Conservation (phyloP, 2,329 filamentous ascomycete genomes). For the Aspergillus sojae region DNA sequence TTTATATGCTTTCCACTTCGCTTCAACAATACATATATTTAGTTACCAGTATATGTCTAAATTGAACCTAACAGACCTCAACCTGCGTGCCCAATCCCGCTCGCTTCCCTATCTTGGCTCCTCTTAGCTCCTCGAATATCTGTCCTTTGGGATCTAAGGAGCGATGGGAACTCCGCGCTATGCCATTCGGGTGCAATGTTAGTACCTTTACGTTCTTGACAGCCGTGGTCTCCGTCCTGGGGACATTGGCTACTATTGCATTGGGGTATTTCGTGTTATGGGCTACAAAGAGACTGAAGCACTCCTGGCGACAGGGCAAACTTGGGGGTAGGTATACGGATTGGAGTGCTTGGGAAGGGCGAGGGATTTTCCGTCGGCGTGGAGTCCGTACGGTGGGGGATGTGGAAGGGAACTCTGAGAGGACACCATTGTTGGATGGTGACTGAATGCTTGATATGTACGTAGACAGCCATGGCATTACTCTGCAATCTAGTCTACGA, state of each 20-base stretch:
- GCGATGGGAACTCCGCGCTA: slow-evolving; percentile 45
- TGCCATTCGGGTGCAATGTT: slow-evolving; percentile 43
- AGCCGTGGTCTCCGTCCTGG: slow-evolving; percentile 33
- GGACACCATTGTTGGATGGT: slow-evolving; percentile 29
- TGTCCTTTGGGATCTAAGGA: slow-evolving; percentile 45
- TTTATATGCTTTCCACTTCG: not conserved
- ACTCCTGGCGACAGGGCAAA: slow-evolving; percentile 17
- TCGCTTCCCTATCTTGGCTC: slow-evolving; percentile 41
- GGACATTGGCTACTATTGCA: slow-evolving; percentile 29
- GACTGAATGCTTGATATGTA: not conserved
- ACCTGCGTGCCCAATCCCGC: slow-evolving; percentile 43
- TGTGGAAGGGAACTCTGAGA: slow-evolving; percentile 22
- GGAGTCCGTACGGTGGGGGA: slow-evolving; percentile 11
- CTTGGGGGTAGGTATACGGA: not conserved
- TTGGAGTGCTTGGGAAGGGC: not conserved
- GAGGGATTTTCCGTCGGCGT: not conserved
- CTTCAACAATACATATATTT: not conserved
- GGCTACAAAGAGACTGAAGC: slow-evolving; percentile 15
- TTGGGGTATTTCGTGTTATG: slow-evolving; percentile 22
- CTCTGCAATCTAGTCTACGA: not conserved
- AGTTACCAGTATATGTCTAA: not conserved
- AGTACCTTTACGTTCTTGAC: slow-evolving; percentile 45
- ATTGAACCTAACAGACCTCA: slow-evolving; percentile 32
- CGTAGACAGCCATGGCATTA: not conserved
- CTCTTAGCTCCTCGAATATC: slow-evolving; percentile 36